phyloP scores from a whole-genome alignment of 441 rosid species.

The Adansonia grandidieri region DNA sequence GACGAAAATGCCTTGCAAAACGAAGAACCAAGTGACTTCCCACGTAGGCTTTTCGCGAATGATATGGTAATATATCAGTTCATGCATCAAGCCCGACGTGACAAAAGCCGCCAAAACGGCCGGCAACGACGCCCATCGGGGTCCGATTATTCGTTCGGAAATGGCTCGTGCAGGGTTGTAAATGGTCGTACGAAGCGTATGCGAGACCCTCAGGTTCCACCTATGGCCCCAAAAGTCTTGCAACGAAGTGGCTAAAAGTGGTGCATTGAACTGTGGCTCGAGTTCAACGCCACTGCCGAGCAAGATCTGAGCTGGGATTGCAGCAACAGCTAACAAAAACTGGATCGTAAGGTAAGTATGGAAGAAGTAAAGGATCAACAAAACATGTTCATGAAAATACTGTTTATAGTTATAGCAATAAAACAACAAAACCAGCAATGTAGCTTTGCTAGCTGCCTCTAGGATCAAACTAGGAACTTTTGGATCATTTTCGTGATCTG shows the following conservation, averaged over 20 bases:
- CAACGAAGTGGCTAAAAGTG: constrained; percentile 67
- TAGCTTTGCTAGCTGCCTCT: background rate
- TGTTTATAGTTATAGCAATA: background rate
- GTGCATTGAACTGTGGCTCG: constrained; percentile 70
- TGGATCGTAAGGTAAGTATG: constrained; percentile 48
- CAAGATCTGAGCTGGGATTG: constrained; percentile 40
- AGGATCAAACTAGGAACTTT: background rate
- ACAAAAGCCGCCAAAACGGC: constrained; percentile 44
- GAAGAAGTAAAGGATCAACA: constrained; percentile 33
- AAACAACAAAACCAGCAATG: background rate
- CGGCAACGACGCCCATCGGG: constrained; percentile 27
- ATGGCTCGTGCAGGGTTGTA: constrained; percentile 46
- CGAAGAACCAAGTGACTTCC: constrained; percentile 62
- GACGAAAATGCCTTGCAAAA: constrained; percentile 51
- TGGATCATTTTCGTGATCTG: too few species aligned
- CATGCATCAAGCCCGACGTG: constrained; percentile 63
- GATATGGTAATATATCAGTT: constrained; percentile 43
- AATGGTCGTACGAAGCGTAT: constrained; percentile 52
- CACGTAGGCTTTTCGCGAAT: constrained; percentile 51
- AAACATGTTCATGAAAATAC: background rate
- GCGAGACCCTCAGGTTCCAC: constrained; percentile 74
- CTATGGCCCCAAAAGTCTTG: constrained; percentile 90
- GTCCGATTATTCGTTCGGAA: constrained; percentile 26
- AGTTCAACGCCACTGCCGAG: constrained; percentile 41
- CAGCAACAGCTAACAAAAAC: constrained; percentile 38